Base-by-base conservation (phyloP, 768 basidiomycete genomes). In the Mycena vulgaris region DNA sequence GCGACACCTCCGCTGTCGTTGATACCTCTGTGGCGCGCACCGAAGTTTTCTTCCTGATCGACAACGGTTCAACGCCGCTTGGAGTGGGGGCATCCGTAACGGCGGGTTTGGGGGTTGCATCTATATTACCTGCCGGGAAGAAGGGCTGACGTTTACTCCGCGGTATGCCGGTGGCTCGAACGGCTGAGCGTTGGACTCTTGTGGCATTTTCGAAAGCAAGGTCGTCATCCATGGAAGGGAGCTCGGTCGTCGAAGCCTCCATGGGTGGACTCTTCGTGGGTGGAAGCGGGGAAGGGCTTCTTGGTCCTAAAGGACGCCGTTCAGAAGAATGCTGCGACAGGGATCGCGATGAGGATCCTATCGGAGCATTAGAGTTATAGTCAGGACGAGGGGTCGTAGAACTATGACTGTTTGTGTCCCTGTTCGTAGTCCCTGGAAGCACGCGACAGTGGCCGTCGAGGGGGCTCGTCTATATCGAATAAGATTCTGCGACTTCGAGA, bases 31-130 rank as follows among this genome's bases (percentile, higher is more conserved):
- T 78, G 40, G 40, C 42, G 52, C 90, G 88, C 30, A 89, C 83
- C 9, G 93, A 93, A 7, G 87, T 84, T 79, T 94, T 95, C 84
- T 96, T 95, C 85, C 92, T 94, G 79, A 96, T 95, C 2, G 91
- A 93, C 68, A 96, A 82, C 9, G 94, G 94, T 75, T 94, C 93
- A 25, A 95, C 86, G 28, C 81, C 82, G 39, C 82, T 84, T 35
- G 85, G 80, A 28, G 82, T 80, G 65, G 82, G 74, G 30, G 84
- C 75, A 42, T 75, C 78, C 37, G 76, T 70, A 68, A 76, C 65
- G 25, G 63, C 58, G 40, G 83, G 76, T 74, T 86, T 90, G 11
- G 92, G 90, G 0, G 87, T 89, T 30, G 83, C 77, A 31, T 92
- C 90, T 16, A 78, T 80, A 75, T 89, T 90, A 35, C 79, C 83